Conservation (phyloP, 768 basidiomycete species). For the Kwoniella heveanensis region DNA sequence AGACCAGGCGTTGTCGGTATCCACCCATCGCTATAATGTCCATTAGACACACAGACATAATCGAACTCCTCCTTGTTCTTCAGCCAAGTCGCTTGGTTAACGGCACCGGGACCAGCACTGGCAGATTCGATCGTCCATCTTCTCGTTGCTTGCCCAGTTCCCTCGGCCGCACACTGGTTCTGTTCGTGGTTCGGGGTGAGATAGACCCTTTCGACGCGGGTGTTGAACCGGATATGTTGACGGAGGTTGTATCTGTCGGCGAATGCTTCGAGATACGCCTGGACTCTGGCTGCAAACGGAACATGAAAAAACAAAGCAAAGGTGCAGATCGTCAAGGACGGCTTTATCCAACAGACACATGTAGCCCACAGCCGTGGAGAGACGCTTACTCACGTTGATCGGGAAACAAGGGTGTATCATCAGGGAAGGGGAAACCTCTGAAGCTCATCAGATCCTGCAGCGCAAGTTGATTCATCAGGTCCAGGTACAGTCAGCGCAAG, state of each 20-base stretch:
- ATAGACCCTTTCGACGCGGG: conserved; percentile 59
- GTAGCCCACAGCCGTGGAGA: background rate
- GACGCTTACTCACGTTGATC: conserved; percentile 31
- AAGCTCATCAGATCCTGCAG: conserved; percentile 51
- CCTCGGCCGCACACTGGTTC: no score
- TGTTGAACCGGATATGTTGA: conserved; percentile 67
- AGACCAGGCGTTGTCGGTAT: conserved; percentile 52
- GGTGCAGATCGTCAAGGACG: no score
- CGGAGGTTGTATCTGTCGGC: conserved; percentile 65
- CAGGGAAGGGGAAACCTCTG: conserved; percentile 38
- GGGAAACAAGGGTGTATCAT: conserved; percentile 36
- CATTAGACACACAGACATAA: conserved; percentile 53
- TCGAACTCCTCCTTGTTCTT: conserved; percentile 46
- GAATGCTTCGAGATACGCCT: conserved; percentile 71
- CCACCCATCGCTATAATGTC: conserved; percentile 55
- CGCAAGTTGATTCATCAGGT: background rate
- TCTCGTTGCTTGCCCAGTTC: no score
- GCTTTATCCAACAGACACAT: no score
- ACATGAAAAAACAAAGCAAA: no score
- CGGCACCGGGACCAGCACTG: no score
- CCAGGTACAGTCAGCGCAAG: background rate
- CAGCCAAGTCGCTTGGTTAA: background rate
- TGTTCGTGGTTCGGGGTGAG: conserved; percentile 9
- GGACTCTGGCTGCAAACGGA: conserved; percentile 57
- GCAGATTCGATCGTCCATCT: conserved; percentile 36